phyloP scores from a whole-genome alignment of 2,329 filamentous ascomycete genomes.

The Aureobasidium sp. region DNA sequence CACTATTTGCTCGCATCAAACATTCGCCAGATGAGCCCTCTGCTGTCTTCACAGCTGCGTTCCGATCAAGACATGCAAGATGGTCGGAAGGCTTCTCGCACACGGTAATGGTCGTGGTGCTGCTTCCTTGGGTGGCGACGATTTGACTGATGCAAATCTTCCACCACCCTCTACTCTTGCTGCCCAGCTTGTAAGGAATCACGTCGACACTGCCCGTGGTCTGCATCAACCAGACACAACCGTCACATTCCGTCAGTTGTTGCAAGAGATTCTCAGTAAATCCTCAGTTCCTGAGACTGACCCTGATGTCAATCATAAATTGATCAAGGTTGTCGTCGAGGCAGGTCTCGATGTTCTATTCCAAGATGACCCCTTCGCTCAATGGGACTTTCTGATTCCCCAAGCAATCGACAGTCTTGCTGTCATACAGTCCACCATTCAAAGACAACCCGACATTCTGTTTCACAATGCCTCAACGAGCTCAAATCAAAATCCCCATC shows the following conservation, averaged over 20 bases:
- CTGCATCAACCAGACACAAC: slow-evolving; percentile 6
- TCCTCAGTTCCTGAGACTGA: slow-evolving; percentile 53
- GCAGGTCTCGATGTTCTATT: slow-evolving; percentile 66
- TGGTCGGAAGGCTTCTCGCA: slow-evolving; percentile 17
- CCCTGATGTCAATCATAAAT: slow-evolving; percentile 70
- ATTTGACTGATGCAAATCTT: slow-evolving; percentile 20
- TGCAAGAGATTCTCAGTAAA: slow-evolving; percentile 53
- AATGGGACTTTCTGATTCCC: slow-evolving; percentile 46
- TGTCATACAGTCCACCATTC: slow-evolving; percentile 67
- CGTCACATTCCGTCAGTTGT: slow-evolving; percentile 67
- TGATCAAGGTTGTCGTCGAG: slow-evolving; percentile 76
- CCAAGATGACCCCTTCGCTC: slow-evolving; percentile 61
- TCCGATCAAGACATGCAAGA: slow-evolving; percentile 8
- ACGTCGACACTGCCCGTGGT: slow-evolving; percentile 44
- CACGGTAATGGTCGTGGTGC: slow-evolving; percentile 17
- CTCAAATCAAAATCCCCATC: slow-evolving; percentile 32
- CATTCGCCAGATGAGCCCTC: background rate
- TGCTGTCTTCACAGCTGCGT: background rate
- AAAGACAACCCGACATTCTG: slow-evolving; percentile 66
- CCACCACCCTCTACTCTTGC: slow-evolving; percentile 72
- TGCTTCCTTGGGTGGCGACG: slow-evolving; percentile 23
- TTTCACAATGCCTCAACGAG: slow-evolving; percentile 28
- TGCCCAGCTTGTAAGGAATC: slow-evolving; percentile 77
- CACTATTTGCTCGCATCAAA: background rate
- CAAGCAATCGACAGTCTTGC: slow-evolving; percentile 67